Evolutionary conservation across 1,139 yeast genomes (phyloP).

Genomic region (Blastobotrys buckinghamii): DNA sequence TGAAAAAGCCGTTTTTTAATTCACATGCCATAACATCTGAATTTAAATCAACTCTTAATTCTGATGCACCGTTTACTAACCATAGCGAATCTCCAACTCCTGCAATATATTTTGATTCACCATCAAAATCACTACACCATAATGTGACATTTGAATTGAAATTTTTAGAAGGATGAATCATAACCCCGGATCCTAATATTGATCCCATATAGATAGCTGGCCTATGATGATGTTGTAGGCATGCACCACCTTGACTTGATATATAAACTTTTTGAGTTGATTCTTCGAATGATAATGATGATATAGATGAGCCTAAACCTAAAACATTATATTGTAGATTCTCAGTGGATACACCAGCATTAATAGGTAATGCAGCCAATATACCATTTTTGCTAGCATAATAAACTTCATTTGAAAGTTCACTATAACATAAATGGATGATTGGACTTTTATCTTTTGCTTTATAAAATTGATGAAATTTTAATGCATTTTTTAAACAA

Average conservation of each 20-base stretch:
- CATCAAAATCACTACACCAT: constrained; percentile 1
- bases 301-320: not conserved
- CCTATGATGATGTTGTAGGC: not conserved
- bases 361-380: not conserved
- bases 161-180: not conserved
- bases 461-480: not conserved
- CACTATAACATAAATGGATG: not conserved
- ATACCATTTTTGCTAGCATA: not conserved
- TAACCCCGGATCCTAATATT: not conserved
- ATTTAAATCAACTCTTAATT: not conserved
- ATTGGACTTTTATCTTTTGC: not conserved
- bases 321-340: not conserved
- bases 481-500: not conserved
- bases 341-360: not conserved
- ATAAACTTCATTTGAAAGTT: not conserved
- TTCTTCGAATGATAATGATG: not conserved
- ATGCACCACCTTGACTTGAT: not conserved
- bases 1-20: no score
- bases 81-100: not conserved
- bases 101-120: not conserved
- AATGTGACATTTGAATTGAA: not conserved
- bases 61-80: not conserved
- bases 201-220: not conserved
- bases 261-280: not conserved
- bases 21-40: constrained; percentile 3